These are phyloP conservation scores for Silene coronaria DNA, from an alignment of 179 eudicot species.

Conservation along the genomic window DNA sequence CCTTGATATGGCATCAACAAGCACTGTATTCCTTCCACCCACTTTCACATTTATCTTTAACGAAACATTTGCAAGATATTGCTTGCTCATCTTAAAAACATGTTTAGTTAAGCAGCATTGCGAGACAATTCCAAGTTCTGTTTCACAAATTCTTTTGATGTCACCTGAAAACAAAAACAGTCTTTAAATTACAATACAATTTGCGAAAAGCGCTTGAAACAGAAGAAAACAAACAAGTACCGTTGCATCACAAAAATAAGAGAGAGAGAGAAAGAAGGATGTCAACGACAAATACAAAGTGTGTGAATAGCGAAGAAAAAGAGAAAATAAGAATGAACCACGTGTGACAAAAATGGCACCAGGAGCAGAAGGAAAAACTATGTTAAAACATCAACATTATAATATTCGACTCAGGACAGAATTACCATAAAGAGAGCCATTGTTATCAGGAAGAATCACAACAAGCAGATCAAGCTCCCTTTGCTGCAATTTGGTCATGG, in stretches of 20 bases:
- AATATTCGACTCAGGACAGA: background rate
- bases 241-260: background rate
- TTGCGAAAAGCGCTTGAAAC: no score
- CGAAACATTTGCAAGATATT: slow-evolving; percentile 79
- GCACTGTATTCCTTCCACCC: slow-evolving; percentile 88
- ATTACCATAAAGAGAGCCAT: slow-evolving; percentile 83
- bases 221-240: background rate
- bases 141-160: slow-evolving; percentile 75
- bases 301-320: background rate
- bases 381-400: background rate
- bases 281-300: background rate
- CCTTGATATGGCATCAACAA: slow-evolving; percentile 73
- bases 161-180: slow-evolving; percentile 1
- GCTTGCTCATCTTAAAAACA: slow-evolving; percentile 61
- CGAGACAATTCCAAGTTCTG: slow-evolving; percentile 83
- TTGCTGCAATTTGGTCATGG: slow-evolving; percentile 48
- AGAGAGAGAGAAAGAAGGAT: background rate
- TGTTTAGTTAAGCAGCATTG: slow-evolving; percentile 87
- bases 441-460: slow-evolving; percentile 80
- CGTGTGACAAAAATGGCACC: slow-evolving; percentile 18
- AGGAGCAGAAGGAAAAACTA: slow-evolving; percentile 13
- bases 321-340: background rate
- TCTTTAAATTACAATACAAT: no score
- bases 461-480: slow-evolving; percentile 74
- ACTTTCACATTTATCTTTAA: slow-evolving; percentile 87